Evolutionary conservation across 192 early-diverging fungal species (phyloP), one percentile per base, ranked within the genome.

Genomic region (Gorgonomyces haynaldii): DNA sequence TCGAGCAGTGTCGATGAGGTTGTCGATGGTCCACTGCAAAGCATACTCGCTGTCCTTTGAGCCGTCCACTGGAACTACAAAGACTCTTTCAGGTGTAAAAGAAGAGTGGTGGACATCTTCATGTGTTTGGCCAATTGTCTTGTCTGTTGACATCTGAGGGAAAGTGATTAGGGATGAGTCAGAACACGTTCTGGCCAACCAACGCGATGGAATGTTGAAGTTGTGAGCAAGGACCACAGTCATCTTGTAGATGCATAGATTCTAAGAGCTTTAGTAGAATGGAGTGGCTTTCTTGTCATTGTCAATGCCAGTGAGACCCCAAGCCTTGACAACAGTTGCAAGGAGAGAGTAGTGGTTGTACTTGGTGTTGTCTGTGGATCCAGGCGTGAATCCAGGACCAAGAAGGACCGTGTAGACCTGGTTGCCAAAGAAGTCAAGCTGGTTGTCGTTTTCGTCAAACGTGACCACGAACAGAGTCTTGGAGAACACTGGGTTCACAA

Each of bases 271-370:
- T n/a, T n/a, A n/a, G n/a, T n/a, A n/a, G n/a, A 37, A 37, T 37
- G 36, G 36, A 4, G 4, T 9, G 12, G 36, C 36, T 3, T 37
- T 37, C 4, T 3, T n/a, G 19, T 37, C 36, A 3, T 37, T 17
- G 6, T 17, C 36, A 37, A 37, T 16, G 12, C 36, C 36, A 16
- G 65, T 50, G 49, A 85, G 52, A 25, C 60, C 64, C 75, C 78
- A 85, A 71, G 74, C 80, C 27, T 68, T 25, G 60, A 80, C 70
- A 8, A 67, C 31, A 9, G 60, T 72, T 10, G 39, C 50, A 19
- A 72, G 27, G 10, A 69, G 15, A 1, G 64, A 65, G 57, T 71
- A 73, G 53, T 73, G 70, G 35, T 60, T 47, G 51, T 73, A 73
- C 4, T 30, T 20, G 3, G 54, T 44, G 13, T 17, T 34, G 35